A percentile compares a stretch with the other conserved stretches of the same genome.
Evolutionary conservation across 306 rosid genomes (phyloP).

Genomic region (Cicer arietinum): DNA sequence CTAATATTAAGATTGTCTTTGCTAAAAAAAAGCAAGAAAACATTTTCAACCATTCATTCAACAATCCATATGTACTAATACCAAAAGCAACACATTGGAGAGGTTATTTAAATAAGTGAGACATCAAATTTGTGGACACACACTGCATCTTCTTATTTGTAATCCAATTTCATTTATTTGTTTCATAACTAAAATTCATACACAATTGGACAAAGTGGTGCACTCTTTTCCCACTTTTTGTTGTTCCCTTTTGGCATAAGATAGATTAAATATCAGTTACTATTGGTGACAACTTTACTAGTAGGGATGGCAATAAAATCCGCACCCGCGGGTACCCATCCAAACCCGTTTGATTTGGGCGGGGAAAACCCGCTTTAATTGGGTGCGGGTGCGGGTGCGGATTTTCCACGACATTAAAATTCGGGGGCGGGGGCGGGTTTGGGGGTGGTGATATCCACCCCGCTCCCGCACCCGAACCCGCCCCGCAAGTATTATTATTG

Average conservation of each 20-base stretch:
- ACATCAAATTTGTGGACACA: background rate
- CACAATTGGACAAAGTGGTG: constrained; percentile 31
- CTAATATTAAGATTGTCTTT: background rate
- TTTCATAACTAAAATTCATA: background rate
- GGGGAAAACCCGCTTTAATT: too few relatives aligned
- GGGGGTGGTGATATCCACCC: too few relatives aligned
- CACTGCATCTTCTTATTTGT: background rate
- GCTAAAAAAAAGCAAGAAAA: constrained; percentile 10
- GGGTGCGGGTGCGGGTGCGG: too few relatives aligned
- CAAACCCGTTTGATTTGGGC: too few relatives aligned
- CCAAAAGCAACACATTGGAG: background rate
- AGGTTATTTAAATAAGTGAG: constrained; percentile 1
- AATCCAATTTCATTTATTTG: background rate
- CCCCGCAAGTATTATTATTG: too few relatives aligned
- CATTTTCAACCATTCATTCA: background rate
- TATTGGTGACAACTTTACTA: background rate
- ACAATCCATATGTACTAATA: too few relatives aligned
- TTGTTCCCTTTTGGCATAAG: background rate
- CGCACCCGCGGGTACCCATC: too few relatives aligned
- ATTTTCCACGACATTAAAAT: too few relatives aligned
- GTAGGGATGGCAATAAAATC: too few relatives aligned
- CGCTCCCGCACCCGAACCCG: too few relatives aligned
- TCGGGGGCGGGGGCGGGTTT: too few relatives aligned
- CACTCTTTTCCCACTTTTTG: background rate
- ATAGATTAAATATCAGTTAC: background rate